Evolutionary conservation across 768 basidiomycete genomes (phyloP).

Genomic region (Suillus lakei): DNA sequence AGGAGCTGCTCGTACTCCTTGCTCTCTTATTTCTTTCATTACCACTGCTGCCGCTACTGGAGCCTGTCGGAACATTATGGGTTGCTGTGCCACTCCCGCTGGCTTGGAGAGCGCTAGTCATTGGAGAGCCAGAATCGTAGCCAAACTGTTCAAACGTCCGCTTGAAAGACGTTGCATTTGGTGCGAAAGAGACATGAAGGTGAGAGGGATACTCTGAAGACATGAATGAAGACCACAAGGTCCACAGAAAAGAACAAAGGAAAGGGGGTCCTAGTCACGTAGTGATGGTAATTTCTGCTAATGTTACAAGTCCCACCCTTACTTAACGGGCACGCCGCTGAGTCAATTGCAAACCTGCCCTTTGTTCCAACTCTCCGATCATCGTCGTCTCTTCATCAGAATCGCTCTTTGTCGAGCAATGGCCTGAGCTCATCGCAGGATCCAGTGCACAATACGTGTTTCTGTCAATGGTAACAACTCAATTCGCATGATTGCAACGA

Average conservation of each 20-base stretch:
- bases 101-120: constrained; percentile 27
- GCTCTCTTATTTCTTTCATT: constrained; percentile 63
- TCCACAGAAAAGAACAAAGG: constrained; percentile 7
- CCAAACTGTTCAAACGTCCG: constrained; percentile 57
- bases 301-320: constrained; percentile 6
- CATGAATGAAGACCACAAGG: constrained; percentile 8
- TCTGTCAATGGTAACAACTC: neutral
- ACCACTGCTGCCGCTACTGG: constrained; percentile 36
- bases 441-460: neutral
- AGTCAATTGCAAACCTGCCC: neutral
- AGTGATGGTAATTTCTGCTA: constrained; percentile 7
- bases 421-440: neutral
- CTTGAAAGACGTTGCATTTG: constrained; percentile 59
- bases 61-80: constrained; percentile 16
- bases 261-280: constrained; percentile 5
- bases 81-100: constrained; percentile 33
- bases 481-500: constrained; percentile 8
- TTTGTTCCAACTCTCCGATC: constrained; percentile 2
- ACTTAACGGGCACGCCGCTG: constrained; percentile 1
- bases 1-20: constrained; percentile 55
- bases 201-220: constrained; percentile 46
- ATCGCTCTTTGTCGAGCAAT: neutral
- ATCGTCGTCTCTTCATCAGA: neutral
- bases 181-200: constrained; percentile 55
- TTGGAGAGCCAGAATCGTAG: constrained; percentile 34